These are phyloP conservation scores for Pythium aristosporum DNA, from an alignment of 352 stramenopile species.

Conservation along the genomic window DNA sequence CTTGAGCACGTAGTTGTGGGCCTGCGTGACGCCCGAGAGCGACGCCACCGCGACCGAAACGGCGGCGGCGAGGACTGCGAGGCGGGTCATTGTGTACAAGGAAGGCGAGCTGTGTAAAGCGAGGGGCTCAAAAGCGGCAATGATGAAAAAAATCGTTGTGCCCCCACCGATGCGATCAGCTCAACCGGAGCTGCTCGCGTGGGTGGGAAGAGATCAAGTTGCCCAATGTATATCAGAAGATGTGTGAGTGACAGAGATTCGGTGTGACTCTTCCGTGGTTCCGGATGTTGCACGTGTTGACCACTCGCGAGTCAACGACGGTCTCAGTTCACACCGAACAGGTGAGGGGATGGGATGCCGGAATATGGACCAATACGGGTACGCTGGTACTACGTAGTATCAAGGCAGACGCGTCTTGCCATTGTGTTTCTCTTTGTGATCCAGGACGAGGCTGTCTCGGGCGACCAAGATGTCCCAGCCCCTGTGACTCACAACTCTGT, in stretches of 20 bases:
- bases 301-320: too few relatives aligned
- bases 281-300: not conserved
- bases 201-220: not conserved
- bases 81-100: conserved; percentile 7
- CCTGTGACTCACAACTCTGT: too few relatives aligned
- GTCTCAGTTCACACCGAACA: too few relatives aligned
- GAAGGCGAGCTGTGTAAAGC: not conserved
- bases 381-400: too few relatives aligned
- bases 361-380: too few relatives aligned
- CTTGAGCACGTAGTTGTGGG: conserved; percentile 25
- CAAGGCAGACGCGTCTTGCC: too few relatives aligned
- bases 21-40: conserved; percentile 5
- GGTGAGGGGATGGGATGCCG: too few relatives aligned
- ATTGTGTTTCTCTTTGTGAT: too few relatives aligned
- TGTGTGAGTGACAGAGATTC: not conserved
- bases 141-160: not conserved
- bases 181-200: not conserved
- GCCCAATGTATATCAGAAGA: not conserved
- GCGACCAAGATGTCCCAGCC: too few relatives aligned
- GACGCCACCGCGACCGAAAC: not conserved
- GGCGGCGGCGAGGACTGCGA: conserved; percentile 5
- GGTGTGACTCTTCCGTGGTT: not conserved
- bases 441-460: too few relatives aligned
- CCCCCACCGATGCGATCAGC: not conserved
- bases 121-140: not conserved